Base-by-base conservation (phyloP, 2,329 filamentous ascomycete species). In the Neobulgaria alba region DNA sequence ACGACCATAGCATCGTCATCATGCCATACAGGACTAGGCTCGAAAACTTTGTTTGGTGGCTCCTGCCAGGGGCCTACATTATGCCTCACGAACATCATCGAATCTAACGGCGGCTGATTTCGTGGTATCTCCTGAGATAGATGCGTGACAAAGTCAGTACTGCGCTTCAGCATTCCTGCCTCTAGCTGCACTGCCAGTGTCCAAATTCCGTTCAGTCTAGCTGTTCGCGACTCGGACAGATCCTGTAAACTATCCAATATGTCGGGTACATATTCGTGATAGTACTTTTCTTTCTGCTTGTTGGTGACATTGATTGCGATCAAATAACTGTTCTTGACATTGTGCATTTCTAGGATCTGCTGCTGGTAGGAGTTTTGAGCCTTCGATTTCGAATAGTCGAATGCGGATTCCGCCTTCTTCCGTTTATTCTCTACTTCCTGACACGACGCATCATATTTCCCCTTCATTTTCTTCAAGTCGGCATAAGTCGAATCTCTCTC, bases 271-370 rank as follows among this genome's bases (percentile, higher is more conserved):
- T 96, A 96, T 62, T 95, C 88, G 60, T 96, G 83, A 59, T 95
- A 98, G 67, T 96, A 96, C 59, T 82, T 86, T 60, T 95, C 88
- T 67, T 96, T 98, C 58, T 95, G 82, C 67, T 92, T 94, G 65
- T 98, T 98, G 23, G 89, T 93, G 43, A 96, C 86, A 59, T 94
- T 94, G 67, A 98, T 95, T 46, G 79, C 76, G 57, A 98, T 95
- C 46, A 98, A 68, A 59, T 98, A 98, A n/a, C 85, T 88, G 62
- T 98, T 98, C 71, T 98, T 98, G 61, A 83, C 75, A 60, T 98
- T 98, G 65, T 92, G 85, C 92, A 96, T 96, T 54, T 98, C 92
- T 45, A 81, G 67, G 45, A 93, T 72, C 63, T 96, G 90, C 60
- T 95, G 87, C 57, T 94, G 86, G 63, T 94, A 98, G 29, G 86